phyloP scores from a whole-genome alignment of 805 yeast genomes.

The Wickerhamomyces strasburgensis region DNA sequence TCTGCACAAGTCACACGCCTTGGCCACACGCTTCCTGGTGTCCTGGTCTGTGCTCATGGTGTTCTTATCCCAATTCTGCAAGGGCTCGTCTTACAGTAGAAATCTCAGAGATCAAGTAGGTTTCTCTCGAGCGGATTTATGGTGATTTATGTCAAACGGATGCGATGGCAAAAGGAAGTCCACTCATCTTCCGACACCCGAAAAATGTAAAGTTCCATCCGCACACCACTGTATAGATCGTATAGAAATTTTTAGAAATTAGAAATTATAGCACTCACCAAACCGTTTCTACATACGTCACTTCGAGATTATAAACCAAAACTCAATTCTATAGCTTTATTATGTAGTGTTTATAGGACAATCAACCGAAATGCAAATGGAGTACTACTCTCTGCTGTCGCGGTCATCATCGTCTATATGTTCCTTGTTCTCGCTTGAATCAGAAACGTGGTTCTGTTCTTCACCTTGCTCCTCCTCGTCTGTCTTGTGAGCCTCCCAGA shows the following conservation, averaged over 20 bases:
- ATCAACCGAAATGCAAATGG: no score
- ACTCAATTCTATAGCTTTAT: neutral
- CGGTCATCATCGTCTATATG: neutral
- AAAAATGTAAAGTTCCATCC: neutral
- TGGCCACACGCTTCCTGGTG: slow-evolving; percentile 31
- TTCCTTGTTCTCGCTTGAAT: neutral
- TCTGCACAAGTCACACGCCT: slow-evolving; percentile 49
- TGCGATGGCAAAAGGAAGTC: no score
- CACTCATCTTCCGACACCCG: no score
- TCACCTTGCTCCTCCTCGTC: neutral
- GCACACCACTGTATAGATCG: no score
- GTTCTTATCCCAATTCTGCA: neutral
- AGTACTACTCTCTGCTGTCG: no score
- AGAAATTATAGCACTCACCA: no score
- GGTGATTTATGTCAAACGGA: no score
- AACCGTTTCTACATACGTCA: no score
- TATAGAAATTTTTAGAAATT: no score
- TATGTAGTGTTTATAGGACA: neutral
- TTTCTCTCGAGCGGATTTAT: no score
- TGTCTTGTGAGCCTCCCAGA: slow-evolving; percentile 3
- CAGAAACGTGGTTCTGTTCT: neutral
- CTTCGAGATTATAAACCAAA: no score
- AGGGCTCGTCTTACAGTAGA: neutral
- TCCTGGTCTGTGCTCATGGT: neutral
- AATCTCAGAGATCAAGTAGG: no score